These are phyloP conservation scores for Wallacemonas sp. DNA, from an alignment of 208 protist genomes.

Conservation along the genomic window DNA sequence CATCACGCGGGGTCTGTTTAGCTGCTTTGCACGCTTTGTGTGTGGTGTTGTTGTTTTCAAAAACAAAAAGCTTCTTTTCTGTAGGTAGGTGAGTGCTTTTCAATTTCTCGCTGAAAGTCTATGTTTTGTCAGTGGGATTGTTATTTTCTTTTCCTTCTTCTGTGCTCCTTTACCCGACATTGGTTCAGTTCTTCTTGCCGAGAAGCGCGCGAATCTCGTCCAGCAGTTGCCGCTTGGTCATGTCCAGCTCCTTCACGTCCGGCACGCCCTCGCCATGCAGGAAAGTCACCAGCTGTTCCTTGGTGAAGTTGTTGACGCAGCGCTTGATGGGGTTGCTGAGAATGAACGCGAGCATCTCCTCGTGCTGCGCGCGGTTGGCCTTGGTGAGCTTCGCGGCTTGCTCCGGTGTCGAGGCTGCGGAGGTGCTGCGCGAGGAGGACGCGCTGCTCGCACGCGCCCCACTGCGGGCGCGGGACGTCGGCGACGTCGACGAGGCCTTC, in stretches of 20 bases:
- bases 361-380: constrained; percentile 27
- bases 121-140: too few species aligned
- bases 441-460: neutral
- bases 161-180: constrained; percentile 3
- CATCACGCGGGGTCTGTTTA: too few species aligned
- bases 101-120: too few species aligned
- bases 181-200: constrained; percentile 14
- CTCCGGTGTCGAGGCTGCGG: constrained; percentile 11
- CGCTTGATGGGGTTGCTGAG: constrained; percentile 47
- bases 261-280: constrained; percentile 40
- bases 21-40: too few species aligned
- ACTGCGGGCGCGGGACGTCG: too few species aligned
- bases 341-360: constrained; percentile 52
- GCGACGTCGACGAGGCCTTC: too few species aligned
- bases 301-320: constrained; percentile 31
- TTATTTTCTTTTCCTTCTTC: constrained; percentile 22
- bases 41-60: too few species aligned
- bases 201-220: constrained; percentile 46
- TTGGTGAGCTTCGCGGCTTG: constrained; percentile 12
- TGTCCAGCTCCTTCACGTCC: constrained; percentile 15
- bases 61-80: too few species aligned
- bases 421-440: constrained; percentile 17
- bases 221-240: constrained; percentile 62
- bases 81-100: too few species aligned
- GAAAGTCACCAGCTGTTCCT: constrained; percentile 41